Base-by-base conservation (phyloP, 2,329 filamentous ascomycete genomes). In the Dryadomyces quercivorus region DNA sequence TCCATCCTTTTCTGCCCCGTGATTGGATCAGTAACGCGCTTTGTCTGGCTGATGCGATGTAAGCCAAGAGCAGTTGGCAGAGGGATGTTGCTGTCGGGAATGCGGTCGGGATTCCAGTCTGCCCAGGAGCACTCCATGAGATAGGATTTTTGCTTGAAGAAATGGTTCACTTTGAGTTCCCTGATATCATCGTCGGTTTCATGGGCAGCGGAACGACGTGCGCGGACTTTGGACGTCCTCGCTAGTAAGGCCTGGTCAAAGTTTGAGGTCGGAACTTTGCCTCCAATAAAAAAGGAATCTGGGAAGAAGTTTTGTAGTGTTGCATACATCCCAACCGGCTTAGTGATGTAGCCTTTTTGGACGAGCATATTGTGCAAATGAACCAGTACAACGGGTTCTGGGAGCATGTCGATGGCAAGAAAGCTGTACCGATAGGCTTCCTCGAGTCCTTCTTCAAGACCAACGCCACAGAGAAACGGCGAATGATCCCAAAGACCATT, bases 331-430 rank as follows among this genome's bases (percentile, higher is more conserved):
- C 61, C 64, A 1, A 72, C 52, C 1, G 63, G 61, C 31, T 63
- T 26, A 2, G 51, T 56, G n/a, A 76, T 63, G 43, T 70, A 69
- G 0, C 67, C 67, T 48, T 66, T 70, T 48, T 71, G 59, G 0
- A 73, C 65, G 2, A 76, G 66, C 68, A 75, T 72, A 60, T 75
- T 74, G 63, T 77, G 69, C 6, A 77, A 61, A 56, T 77, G 74
- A 1, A 76, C 55, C 4, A 72, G 47, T 21, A 70, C 57, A 0
- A 69, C 61, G 1, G 70, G 63, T 46, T 76, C 73, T 0, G 64
- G 65, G 0, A 72, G 61, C 3, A 48, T 54, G 10, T 75, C 72
- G 68, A 69, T 73, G 0, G 76, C 8, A 0, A 57, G 3, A 57
- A 75, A 63, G 31, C 61, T 59, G 9, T 62, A 50, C 2, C 59